These are phyloP conservation scores for Grigorovia jiainica DNA, from an alignment of 805 yeast species.

Conservation along the genomic window DNA sequence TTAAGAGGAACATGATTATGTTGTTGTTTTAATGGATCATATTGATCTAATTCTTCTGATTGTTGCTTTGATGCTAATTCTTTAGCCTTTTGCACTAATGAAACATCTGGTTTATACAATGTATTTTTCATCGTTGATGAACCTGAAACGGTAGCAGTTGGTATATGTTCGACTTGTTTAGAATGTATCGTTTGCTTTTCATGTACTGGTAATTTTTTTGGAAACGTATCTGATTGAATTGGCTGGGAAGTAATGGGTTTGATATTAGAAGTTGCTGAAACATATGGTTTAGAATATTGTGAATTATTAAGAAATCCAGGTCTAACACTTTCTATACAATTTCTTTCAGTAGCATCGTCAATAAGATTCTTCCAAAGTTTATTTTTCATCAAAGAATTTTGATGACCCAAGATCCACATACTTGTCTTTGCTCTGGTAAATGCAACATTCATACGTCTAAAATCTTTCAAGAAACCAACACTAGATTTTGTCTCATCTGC, in stretches of 20 bases:
- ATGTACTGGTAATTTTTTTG: no score
- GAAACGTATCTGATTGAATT: no score
- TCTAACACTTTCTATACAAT: conserved; percentile 20
- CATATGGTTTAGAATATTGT: background rate
- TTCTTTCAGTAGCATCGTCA: conserved; percentile 50
- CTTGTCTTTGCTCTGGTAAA: conserved; percentile 88
- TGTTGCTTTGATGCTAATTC: background rate
- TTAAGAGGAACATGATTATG: background rate
- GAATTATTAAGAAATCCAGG: conserved; percentile 19
- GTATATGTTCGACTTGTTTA: no score
- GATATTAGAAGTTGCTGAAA: background rate
- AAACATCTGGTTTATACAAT: no score
- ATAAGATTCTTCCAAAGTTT: conserved; percentile 67
- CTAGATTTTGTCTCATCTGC: conserved; percentile 50
- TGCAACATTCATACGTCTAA: conserved; percentile 95
- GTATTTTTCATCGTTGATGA: no score
- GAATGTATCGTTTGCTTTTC: no score
- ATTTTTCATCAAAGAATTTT: conserved; percentile 52
- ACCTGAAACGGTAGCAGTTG: no score
- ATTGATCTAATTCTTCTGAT: conserved; percentile 5
- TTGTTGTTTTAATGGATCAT: conserved; percentile 1
- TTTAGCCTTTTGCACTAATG: background rate
- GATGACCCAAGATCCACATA: conserved; percentile 84
- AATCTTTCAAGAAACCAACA: conserved; percentile 85
- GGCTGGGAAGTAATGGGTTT: background rate